Base-by-base conservation (phyloP, 352 stramenopile genomes). In the Thraustochytrium sp. region DNA sequence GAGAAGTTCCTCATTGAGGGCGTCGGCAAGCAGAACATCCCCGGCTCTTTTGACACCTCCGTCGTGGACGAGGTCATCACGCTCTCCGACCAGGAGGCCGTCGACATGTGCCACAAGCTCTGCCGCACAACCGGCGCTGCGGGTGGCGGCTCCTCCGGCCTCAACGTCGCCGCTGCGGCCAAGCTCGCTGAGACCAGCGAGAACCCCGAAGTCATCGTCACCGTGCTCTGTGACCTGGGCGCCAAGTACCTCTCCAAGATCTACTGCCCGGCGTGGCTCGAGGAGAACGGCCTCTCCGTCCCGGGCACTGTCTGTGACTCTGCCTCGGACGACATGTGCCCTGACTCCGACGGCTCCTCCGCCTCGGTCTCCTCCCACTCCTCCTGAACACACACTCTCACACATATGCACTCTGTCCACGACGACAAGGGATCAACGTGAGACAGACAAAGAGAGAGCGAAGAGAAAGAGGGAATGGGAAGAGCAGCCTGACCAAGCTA, bases 201-300 rank as follows among this genome's bases (percentile, higher is more conserved):
- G 5, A 42, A 84, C 8, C 37, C 65, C 34, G 63, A 38, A 11
- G 34, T 54, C 40, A 84, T 84, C 34, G 76, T 84, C n/a, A 84
- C 76, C 37, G 76, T 84, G 1, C 46, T 84, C 38, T 62, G 62
- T 21, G 76, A 84, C 37, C 61, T 77, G 8, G 76, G 76, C 34
- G 65, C 76, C 23, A 84, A 84, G 40, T 84, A 84, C 62, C 76
- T 83, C 23, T 72, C 40, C 59, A 84, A 84, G 76, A 65, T 84
- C 29, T 84, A 84, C 76, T 85, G 85, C 63, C n/a, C 83, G 1
- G 59, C 85, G 29, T 84, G 76, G 76, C 76, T 84, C 49, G 8
- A 84, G 29, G 76, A 84, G 46, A 84, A 84, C 46, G 76, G 76
- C 8, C 61, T 84, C 59, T n/a, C n/a, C n/a, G n/a, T n/a, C n/a